A percentile compares a stretch with the other conserved stretches of the same genome.
phyloP scores from a whole-genome alignment of 345 rosid species.

The Dimocarpus longan region DNA sequence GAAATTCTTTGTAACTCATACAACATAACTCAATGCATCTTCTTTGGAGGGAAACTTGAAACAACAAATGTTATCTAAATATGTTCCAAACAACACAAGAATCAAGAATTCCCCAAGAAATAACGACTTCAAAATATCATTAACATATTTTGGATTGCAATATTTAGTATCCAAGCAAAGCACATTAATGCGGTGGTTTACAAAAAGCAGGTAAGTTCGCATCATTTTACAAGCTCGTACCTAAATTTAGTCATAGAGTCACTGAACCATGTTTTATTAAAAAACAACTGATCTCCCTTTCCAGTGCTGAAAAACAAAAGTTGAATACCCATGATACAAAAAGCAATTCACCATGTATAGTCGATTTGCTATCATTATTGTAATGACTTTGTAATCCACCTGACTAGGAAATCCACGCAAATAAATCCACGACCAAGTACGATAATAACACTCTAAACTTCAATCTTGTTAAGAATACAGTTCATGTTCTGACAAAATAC shows the following conservation, averaged over 20 bases:
- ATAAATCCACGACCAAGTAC: too few species aligned
- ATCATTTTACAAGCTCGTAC: constrained; percentile 57
- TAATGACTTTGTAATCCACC: too few species aligned
- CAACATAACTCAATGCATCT: constrained; percentile 61
- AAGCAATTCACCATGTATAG: too few species aligned
- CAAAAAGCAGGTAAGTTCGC: constrained; percentile 62
- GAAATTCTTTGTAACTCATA: constrained; percentile 52
- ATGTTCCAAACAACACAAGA: neutral
- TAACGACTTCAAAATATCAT: neutral
- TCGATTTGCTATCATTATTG: too few species aligned
- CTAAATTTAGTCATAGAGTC: neutral
- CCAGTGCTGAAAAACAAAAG: too few species aligned
- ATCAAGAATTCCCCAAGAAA: neutral
- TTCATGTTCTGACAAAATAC: too few species aligned
- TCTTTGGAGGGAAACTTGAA: constrained; percentile 77
- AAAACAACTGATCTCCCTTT: too few species aligned
- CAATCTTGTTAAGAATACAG: too few species aligned
- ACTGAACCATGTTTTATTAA: too few species aligned
- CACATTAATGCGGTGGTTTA: constrained; percentile 49
- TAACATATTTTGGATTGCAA: constrained; percentile 65
- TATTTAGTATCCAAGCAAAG: constrained; percentile 80
- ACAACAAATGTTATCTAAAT: neutral
- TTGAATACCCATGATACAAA: too few species aligned
- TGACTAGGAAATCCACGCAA: too few species aligned
- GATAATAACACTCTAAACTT: too few species aligned